phyloP scores from a whole-genome alignment of 345 rosid species.

The Syzygium aromaticum region DNA sequence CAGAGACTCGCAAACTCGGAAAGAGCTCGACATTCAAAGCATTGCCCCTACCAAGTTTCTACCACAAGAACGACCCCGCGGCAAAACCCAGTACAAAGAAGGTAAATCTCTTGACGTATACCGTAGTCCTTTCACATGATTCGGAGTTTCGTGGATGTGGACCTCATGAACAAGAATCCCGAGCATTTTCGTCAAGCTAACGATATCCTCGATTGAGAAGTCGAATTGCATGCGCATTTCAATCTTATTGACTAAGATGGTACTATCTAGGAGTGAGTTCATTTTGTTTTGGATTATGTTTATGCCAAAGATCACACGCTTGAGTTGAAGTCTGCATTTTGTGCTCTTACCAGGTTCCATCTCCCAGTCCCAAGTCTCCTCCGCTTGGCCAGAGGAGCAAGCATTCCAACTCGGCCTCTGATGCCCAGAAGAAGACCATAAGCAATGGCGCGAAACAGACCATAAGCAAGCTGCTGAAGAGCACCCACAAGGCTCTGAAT shows the following conservation, averaged over 20 bases:
- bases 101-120: background rate
- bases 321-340: background rate
- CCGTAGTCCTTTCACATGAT: background rate
- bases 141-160: background rate
- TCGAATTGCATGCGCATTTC: background rate
- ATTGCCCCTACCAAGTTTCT: conserved; percentile 23
- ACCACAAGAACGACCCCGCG: conserved; percentile 6
- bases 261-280: background rate
- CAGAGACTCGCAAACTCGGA: background rate
- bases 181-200: background rate
- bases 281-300: background rate
- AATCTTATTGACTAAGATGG: background rate
- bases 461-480: conserved; percentile 9
- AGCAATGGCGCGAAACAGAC: conserved; percentile 12
- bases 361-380: background rate
- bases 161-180: background rate
- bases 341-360: background rate
- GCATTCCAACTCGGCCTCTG: background rate
- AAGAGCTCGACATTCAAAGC: conserved; percentile 21
- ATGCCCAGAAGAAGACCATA: conserved; percentile 1
- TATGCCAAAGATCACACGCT: background rate
- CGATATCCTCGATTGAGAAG: background rate
- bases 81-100: background rate
- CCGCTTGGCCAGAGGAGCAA: background rate
- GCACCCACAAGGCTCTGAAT: conserved; percentile 13